These are phyloP conservation scores for Coniochaeta pulveracea DNA, from an alignment of 2,329 filamentous ascomycete species.

Conservation along the genomic window DNA sequence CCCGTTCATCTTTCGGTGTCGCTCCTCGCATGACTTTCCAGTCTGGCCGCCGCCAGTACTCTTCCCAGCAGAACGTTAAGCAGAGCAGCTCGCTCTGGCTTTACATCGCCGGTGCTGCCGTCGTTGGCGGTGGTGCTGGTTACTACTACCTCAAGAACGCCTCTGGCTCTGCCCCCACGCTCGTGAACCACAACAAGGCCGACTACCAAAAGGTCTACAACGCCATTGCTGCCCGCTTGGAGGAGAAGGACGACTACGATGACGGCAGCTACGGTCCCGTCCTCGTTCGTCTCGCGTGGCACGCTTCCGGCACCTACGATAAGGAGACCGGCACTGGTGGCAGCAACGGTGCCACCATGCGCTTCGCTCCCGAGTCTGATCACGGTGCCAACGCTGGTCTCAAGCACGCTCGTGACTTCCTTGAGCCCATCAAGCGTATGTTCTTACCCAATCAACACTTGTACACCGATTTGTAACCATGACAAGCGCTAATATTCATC, in stretches of 20 bases:
- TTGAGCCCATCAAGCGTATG: conserved; percentile 79
- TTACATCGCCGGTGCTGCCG: conserved; percentile 47
- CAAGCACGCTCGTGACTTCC: conserved; percentile 76
- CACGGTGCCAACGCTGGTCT: conserved; percentile 94
- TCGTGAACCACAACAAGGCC: conserved; percentile 64
- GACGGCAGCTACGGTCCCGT: conserved; percentile 94
- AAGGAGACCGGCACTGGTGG: conserved; percentile 80
- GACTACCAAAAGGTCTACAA: conserved; percentile 97
- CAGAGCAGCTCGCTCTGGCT: conserved; percentile 36
- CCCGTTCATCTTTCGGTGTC: conserved; percentile 47
- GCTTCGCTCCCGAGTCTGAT: conserved; percentile 77
- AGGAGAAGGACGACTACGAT: conserved; percentile 91
- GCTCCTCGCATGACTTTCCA: conserved; percentile 59
- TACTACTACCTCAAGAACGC: conserved; percentile 51
- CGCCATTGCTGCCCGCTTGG: conserved; percentile 64
- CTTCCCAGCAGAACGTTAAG: conserved; percentile 58
- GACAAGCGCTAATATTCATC: conserved; percentile 13
- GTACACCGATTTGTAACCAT: too few species aligned
- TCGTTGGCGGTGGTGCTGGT: conserved; percentile 49
- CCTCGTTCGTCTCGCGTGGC: conserved; percentile 84
- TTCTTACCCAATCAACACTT: conserved; percentile 8
- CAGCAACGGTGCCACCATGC: conserved; percentile 94
- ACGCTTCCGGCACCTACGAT: conserved; percentile 86
- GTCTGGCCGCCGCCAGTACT: conserved; percentile 64
- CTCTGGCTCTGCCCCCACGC: conserved; percentile 28